Conservation (phyloP, 106 monocot genomes). For the Allium fistulosum region DNA sequence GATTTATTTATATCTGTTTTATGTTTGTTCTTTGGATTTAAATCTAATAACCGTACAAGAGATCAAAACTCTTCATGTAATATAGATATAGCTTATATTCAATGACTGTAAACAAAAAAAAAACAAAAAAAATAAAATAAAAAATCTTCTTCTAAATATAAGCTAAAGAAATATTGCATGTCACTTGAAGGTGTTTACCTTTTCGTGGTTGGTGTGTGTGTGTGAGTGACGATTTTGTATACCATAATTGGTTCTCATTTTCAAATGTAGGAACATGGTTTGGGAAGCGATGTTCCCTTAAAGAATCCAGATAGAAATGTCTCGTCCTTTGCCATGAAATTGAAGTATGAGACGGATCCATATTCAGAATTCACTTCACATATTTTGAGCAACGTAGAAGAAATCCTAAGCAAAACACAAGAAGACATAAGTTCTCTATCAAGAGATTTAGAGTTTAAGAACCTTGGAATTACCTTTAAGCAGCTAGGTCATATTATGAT, state of each 20-base stretch:
- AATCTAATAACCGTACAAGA: too few relatives aligned
- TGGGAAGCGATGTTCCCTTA: constrained; percentile 85
- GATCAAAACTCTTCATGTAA: too few relatives aligned
- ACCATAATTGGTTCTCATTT: background rate
- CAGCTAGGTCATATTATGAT: constrained; percentile 82
- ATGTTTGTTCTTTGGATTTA: too few relatives aligned
- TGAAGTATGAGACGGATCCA: constrained; percentile 28
- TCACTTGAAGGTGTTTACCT: too few relatives aligned
- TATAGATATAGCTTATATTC: too few relatives aligned
- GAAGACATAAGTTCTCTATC: constrained; percentile 7
- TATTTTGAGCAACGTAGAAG: background rate
- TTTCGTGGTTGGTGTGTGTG: too few relatives aligned
- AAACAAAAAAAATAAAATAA: too few relatives aligned
- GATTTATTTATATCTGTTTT: too few relatives aligned
- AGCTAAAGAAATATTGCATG: too few relatives aligned
- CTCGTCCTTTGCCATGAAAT: constrained; percentile 72
- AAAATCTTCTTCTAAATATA: too few relatives aligned
- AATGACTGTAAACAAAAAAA: too few relatives aligned
- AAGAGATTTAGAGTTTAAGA: constrained; percentile 23
- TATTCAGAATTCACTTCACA: constrained; percentile 5
- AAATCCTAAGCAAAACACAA: constrained; percentile 4
- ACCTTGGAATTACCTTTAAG: constrained; percentile 50
- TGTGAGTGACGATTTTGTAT: background rate
- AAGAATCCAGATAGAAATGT: constrained; percentile 73
- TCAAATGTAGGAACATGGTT: constrained; percentile 61